Evolutionary conservation across 2,329 filamentous ascomycete species (phyloP), one percentile per base, ranked within the genome.

Genomic region (Pseudocercospora macadamiae): DNA sequence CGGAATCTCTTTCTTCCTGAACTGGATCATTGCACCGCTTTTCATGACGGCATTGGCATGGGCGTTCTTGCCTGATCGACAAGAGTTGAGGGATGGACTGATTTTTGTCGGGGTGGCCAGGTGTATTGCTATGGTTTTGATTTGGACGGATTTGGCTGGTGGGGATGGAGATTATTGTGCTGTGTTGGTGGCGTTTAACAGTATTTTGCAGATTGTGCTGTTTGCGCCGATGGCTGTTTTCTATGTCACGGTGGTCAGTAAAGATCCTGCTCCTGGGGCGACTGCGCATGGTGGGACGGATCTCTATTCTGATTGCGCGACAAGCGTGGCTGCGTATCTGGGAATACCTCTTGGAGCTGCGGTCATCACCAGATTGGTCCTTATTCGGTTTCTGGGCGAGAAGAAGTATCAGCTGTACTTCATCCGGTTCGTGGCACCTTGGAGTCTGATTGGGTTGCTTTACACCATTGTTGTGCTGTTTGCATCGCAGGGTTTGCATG

Each of bases 391-490:
- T 0, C 72, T 82, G 3, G 83, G 86, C 2, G 73, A 80, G 1
- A 74, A 76, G 1, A 88, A 83, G 79, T 96, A 92, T 71, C 81
- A 90, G 34, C 71, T 78, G 2, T 79, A 83, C 2, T 95, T 96
- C 71, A 72, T 96, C n/a, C 83, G 82, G 30, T 86, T 83, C 70
- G 79, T 86, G 2, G 83, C 86, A 0, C 92, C 91, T 0, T 88
- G 85, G 81, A 93, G 90, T 0, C 81, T 96, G 2, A 84, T 96
- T 64, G 92, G 91, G 0, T 81, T 97, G 4, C 77, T 96, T 0
- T 96, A 93, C 77, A 96, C 91, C 1, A 95, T 96, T 66, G 74
- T 95, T 5, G 86, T 96, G 1, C 81, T 96, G 2, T 96, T 96
- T 71, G 91, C 89, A 0, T 90, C 88, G 1, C 91, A 96, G 70